These are phyloP conservation scores for Botrytis byssoidea DNA, from an alignment of 2,329 filamentous ascomycete genomes.

Conservation along the genomic window DNA sequence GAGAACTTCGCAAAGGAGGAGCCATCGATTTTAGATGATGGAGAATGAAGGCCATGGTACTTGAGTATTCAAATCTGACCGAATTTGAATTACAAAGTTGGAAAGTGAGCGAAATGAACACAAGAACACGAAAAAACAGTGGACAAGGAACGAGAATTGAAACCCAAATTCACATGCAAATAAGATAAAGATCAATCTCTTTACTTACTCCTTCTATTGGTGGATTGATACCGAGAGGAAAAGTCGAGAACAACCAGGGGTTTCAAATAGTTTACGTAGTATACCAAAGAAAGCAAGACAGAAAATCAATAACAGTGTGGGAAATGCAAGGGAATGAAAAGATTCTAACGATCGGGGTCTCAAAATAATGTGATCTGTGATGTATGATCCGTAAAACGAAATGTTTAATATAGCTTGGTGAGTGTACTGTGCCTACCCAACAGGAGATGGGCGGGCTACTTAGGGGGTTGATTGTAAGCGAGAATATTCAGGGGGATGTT, in stretches of 20 bases:
- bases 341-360: not conserved
- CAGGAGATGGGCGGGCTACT: not conserved
- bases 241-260: not conserved
- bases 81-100: not conserved
- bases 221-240: not conserved
- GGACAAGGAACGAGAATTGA: not conserved
- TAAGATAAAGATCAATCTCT: not conserved
- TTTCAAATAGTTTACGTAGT: not conserved
- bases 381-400: not conserved
- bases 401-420: not conserved
- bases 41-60: not conserved
- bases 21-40: conserved; percentile 37
- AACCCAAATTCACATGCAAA: not conserved
- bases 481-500: not conserved
- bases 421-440: not conserved
- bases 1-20: conserved; percentile 48
- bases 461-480: not conserved
- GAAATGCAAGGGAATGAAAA: not conserved
- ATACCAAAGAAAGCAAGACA: conserved; percentile 1
- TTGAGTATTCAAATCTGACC: not conserved
- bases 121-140: not conserved
- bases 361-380: not conserved
- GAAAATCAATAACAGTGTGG: not conserved
- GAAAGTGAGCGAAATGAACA: not conserved
- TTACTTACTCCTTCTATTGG: not conserved